Percentiles rank a stretch among this genome's conserved stretches.
phyloP scores from a whole-genome alignment of 768 basidiomycete species.

The Russula sp. region DNA sequence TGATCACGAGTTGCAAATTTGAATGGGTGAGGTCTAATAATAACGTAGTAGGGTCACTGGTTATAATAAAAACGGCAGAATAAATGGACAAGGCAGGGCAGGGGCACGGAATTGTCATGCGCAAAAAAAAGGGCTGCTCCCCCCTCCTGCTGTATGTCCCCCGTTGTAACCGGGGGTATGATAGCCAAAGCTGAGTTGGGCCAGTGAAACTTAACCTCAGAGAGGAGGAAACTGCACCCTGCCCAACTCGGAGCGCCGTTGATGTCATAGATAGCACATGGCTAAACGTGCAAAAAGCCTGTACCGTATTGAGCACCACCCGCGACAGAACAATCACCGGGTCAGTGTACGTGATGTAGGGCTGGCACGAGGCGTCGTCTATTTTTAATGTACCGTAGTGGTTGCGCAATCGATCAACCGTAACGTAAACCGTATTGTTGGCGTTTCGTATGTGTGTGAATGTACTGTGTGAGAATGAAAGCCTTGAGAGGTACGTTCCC shows the following conservation, averaged over 20 bases:
- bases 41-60: conserved; percentile 34
- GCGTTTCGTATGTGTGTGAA: conserved; percentile 41
- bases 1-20: conserved; percentile 31
- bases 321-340: conserved; percentile 42
- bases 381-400: background rate
- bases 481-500: conserved; percentile 22
- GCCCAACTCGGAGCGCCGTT: too few species aligned
- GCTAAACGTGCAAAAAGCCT: conserved; percentile 52
- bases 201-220: conserved; percentile 29
- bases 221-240: too few species aligned
- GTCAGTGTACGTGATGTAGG: conserved; percentile 43
- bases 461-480: conserved; percentile 22
- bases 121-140: conserved; percentile 41
- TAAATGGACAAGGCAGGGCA: conserved; percentile 32
- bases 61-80: conserved; percentile 34
- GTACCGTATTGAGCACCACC: conserved; percentile 45
- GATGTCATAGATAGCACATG: conserved; percentile 45
- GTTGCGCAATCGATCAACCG: background rate
- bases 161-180: conserved; percentile 44
- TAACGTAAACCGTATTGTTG: conserved; percentile 36
- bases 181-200: conserved; percentile 33
- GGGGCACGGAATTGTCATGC: conserved; percentile 38
- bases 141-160: conserved; percentile 39
- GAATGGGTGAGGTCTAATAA: conserved; percentile 34
- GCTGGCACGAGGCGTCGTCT: conserved; percentile 32